Percentiles rank a stretch among this genome's conserved stretches.
phyloP scores from a whole-genome alignment of 805 yeast species.

The Candida schatavii region DNA sequence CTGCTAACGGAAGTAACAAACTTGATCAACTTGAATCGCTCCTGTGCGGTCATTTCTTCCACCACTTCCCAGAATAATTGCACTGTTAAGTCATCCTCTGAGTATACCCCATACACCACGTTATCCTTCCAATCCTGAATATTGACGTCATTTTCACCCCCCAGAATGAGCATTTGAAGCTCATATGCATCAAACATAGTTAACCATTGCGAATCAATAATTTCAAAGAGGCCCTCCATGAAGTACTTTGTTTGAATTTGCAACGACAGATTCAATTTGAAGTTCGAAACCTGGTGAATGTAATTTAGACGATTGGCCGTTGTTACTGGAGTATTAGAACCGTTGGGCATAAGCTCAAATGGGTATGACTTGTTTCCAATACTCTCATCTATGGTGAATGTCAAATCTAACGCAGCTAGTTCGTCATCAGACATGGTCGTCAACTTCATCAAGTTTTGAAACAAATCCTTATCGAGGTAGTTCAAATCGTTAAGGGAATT shows the following conservation, averaged over 20 bases:
- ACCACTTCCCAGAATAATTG: constrained; percentile 72
- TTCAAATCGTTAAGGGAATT: constrained; percentile 77
- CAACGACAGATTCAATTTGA: constrained; percentile 65
- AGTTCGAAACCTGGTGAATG: constrained; percentile 73
- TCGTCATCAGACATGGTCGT: constrained; percentile 53
- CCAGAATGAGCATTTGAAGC: constrained; percentile 75
- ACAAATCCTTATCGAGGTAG: constrained; percentile 66
- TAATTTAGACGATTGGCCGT: constrained; percentile 64
- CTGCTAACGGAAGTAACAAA: constrained; percentile 91
- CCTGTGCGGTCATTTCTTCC: constrained; percentile 60
- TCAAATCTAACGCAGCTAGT: constrained; percentile 56
- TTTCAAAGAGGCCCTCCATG: constrained; percentile 64
- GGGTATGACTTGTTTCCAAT: constrained; percentile 35
- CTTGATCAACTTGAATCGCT: constrained; percentile 64
- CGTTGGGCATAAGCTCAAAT: constrained; percentile 57
- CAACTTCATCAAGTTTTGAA: constrained; percentile 61
- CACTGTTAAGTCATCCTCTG: constrained; percentile 56
- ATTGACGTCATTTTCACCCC: constrained; percentile 73
- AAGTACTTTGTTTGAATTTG: constrained; percentile 59
- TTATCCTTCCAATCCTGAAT: constrained; percentile 63
- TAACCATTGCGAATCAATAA: constrained; percentile 74
- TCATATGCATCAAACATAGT: constrained; percentile 83
- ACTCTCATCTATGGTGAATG: constrained; percentile 60
- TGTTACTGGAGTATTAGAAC: constrained; percentile 56
- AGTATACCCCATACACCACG: constrained; percentile 65